Evolutionary conservation across 306 rosid species (phyloP).

Genomic region (Ziziphus jujuba): DNA sequence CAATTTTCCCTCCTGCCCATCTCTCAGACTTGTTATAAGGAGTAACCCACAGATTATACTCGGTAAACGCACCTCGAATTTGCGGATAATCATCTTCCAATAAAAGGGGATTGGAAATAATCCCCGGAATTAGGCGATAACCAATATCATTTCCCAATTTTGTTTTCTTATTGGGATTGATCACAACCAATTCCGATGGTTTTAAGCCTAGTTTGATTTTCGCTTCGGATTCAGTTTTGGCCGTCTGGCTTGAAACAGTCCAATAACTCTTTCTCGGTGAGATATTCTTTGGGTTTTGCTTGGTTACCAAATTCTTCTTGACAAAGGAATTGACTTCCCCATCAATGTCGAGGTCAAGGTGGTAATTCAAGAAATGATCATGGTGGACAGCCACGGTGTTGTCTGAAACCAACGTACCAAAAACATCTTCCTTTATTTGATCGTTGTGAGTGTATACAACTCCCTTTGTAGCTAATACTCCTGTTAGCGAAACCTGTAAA

Average conservation of each 20-base stretch:
- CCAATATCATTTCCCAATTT: constrained; percentile 42
- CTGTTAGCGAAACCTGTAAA: constrained; percentile 49
- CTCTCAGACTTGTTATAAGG: constrained; percentile 69
- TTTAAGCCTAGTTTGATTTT: constrained; percentile 28
- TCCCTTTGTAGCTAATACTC: constrained; percentile 42
- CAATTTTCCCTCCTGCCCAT: constrained; percentile 51
- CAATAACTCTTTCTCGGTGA: constrained; percentile 59
- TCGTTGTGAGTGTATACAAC: constrained; percentile 30
- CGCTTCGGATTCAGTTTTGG: constrained; percentile 43
- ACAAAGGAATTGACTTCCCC: constrained; percentile 53
- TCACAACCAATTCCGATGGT: constrained; percentile 41
- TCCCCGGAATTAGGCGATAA: constrained; percentile 46
- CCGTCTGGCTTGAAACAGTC: constrained; percentile 27
- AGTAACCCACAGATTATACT: constrained; percentile 56
- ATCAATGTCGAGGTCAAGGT: constrained; percentile 61
- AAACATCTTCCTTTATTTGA: constrained; percentile 36
- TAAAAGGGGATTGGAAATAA: constrained; percentile 38
- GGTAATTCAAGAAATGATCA: constrained; percentile 54
- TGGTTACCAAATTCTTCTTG: constrained; percentile 39
- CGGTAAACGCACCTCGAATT: constrained; percentile 50
- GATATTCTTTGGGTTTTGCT: constrained; percentile 26
- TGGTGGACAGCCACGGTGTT: constrained; percentile 54
- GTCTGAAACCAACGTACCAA: constrained; percentile 49
- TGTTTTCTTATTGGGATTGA: constrained; percentile 54
- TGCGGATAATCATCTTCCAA: constrained; percentile 52